Evolutionary conservation across 1,284 basidiomycete species (phyloP).

Genomic region (Rhodofomes roseus): DNA sequence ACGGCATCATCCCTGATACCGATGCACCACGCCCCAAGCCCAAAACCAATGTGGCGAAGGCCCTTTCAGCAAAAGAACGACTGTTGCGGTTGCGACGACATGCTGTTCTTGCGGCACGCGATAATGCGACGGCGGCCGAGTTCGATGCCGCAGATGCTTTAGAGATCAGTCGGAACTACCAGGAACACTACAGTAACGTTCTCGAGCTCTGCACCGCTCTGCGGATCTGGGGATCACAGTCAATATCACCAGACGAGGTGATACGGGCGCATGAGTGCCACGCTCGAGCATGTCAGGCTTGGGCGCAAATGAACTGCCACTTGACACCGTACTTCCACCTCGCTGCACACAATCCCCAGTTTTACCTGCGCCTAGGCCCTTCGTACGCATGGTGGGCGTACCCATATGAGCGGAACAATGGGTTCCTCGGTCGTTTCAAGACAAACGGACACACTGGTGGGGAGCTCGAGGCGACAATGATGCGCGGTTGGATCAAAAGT

Average conservation of each 20-base stretch:
- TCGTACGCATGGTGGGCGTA: constrained; percentile 10
- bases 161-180: constrained; percentile 16
- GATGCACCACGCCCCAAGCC: constrained; percentile 15
- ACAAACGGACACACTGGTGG: constrained; percentile 10
- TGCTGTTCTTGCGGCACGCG: constrained; percentile 1
- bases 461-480: constrained; percentile 10
- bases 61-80: too few species aligned
- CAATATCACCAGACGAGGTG: constrained; percentile 18
- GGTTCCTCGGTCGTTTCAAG: constrained; percentile 2
- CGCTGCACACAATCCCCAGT: constrained; percentile 1
- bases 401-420: constrained; percentile 11
- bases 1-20: constrained; percentile 22
- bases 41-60: too few species aligned
- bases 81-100: too few species aligned
- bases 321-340: constrained; percentile 23
- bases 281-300: constrained; percentile 11
- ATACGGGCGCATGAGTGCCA: constrained; percentile 15
- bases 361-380: constrained; percentile 4
- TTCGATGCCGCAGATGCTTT: constrained; percentile 1
- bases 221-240: constrained; percentile 16
- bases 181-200: constrained; percentile 15
- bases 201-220: constrained; percentile 18
- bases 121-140: constrained; percentile 4
- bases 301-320: constrained; percentile 22
- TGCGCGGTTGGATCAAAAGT: constrained; percentile 11